Evolutionary conservation across 2,329 filamentous ascomycete species (phyloP).

Genomic region (Microsporum ferrugineum): DNA sequence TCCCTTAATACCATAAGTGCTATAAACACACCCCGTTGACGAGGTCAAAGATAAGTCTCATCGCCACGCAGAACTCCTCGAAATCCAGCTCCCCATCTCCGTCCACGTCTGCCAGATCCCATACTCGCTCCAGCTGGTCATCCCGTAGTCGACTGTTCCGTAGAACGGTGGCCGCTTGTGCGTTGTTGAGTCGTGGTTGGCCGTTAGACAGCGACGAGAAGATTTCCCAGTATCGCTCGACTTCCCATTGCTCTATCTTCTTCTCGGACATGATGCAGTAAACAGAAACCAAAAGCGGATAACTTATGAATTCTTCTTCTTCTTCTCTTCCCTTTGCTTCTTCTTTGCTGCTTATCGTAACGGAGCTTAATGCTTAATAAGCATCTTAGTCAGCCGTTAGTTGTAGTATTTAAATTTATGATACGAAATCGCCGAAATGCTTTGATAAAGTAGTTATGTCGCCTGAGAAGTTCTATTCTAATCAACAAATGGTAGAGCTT

Average conservation of each 20-base stretch:
- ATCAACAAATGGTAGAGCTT: constrained; percentile 15
- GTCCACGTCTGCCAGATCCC: constrained; percentile 95
- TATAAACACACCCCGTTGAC: constrained; percentile 66
- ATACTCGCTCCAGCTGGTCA: constrained; percentile 88
- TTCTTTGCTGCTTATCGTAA: not conserved
- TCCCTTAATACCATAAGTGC: not conserved
- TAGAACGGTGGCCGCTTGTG: constrained; percentile 58
- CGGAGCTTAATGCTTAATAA: not conserved
- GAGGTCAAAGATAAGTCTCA: constrained; percentile 94
- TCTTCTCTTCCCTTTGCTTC: not conserved
- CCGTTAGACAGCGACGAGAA: constrained; percentile 57
- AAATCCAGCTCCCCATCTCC: constrained; percentile 96
- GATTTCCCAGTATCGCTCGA: constrained; percentile 71
- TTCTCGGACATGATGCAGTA: constrained; percentile 28
- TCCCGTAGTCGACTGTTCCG: constrained; percentile 62
- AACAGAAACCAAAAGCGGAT: not conserved
- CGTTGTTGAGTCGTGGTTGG: constrained; percentile 54
- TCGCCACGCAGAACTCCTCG: constrained; percentile 98
- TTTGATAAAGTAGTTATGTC: too few relatives aligned
- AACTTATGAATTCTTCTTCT: not conserved
- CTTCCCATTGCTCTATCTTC: constrained; percentile 60
- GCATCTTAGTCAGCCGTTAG: too few relatives aligned
- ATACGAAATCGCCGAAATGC: too few relatives aligned
- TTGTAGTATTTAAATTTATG: too few relatives aligned
- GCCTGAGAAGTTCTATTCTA: not conserved